Evolutionary conservation across 2,329 filamentous ascomycete genomes (phyloP).

Genomic region (Huntiella abstrusa): DNA sequence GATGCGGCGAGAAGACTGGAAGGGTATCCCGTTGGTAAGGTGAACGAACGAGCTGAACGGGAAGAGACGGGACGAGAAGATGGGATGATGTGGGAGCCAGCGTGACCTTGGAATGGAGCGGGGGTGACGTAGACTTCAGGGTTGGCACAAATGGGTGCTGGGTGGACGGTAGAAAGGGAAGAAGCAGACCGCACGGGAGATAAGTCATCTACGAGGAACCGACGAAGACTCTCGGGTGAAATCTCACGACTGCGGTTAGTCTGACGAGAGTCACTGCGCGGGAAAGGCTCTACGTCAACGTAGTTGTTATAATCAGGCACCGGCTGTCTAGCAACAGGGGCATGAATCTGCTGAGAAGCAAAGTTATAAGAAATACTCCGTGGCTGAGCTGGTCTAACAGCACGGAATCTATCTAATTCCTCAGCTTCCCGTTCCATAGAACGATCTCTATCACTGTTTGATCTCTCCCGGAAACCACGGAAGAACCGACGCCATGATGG

Average conservation of each 20-base stretch:
- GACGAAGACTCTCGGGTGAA: conserved; percentile 35
- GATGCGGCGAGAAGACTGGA: conserved; percentile 4
- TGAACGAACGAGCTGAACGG: conserved; percentile 4
- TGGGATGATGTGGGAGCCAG: not conserved
- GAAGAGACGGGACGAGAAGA: conserved; percentile 5
- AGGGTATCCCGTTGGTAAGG: conserved; percentile 1
- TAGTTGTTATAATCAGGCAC: not conserved
- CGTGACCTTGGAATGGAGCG: conserved; percentile 3
- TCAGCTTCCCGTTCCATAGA: conserved; percentile 15
- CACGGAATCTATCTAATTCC: not conserved
- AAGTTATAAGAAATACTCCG: conserved; percentile 5
- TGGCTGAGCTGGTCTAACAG: not conserved
- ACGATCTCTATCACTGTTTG: conserved; percentile 17
- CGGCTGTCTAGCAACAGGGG: not conserved
- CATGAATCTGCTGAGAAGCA: not conserved
- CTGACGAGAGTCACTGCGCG: not conserved
- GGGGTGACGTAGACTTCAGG: conserved; percentile 8
- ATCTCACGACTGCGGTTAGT: conserved; percentile 25
- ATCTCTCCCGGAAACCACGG: conserved; percentile 19
- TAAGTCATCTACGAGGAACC: conserved; percentile 31
- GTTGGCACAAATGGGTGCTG: not conserved
- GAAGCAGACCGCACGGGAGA: conserved; percentile 14
- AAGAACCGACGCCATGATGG: conserved; percentile 35
- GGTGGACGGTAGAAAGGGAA: conserved; percentile 1
- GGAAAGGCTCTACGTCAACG: not conserved